Conservation (phyloP, 1,284 basidiomycete genomes). For the Ustilago lituana region DNA sequence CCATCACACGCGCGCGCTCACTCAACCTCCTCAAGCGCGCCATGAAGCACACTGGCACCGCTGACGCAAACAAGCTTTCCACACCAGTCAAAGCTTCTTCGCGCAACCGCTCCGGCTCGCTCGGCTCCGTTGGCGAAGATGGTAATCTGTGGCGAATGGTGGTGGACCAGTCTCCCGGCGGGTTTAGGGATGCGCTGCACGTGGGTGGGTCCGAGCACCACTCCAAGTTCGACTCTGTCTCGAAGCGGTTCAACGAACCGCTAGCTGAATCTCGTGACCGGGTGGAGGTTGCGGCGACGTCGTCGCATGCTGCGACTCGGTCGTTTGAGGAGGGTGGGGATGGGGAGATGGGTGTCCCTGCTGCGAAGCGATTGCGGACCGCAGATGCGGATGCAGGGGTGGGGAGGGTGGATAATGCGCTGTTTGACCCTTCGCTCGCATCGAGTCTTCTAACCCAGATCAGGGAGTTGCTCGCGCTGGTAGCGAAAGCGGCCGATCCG, state of each 20-base stretch:
- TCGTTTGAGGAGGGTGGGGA: conserved; percentile 3
- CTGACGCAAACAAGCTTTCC: background rate
- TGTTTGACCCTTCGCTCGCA: conserved; percentile 30
- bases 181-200: conserved; percentile 55
- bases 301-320: conserved; percentile 14
- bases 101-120: conserved; percentile 5
- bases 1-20: conserved; percentile 28
- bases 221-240: conserved; percentile 48
- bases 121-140: background rate
- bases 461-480: conserved; percentile 18
- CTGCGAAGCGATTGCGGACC: conserved; percentile 10
- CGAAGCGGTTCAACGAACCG: conserved; percentile 33
- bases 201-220: conserved; percentile 57
- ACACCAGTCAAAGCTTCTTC: conserved; percentile 19
- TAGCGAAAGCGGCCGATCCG: conserved; percentile 8
- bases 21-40: conserved; percentile 29
- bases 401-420: conserved; percentile 9
- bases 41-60: conserved; percentile 13
- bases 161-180: conserved; percentile 53
- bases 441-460: conserved; percentile 24
- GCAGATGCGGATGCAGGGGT: background rate
- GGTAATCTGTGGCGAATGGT: conserved; percentile 35
- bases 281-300: background rate
- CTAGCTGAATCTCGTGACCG: background rate
- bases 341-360: conserved; percentile 18